Evolutionary conservation across 495 filamentous ascomycete genomes (phyloP), one percentile per base, ranked within the genome.

Genomic region (Talaromyces thailandensis): DNA sequence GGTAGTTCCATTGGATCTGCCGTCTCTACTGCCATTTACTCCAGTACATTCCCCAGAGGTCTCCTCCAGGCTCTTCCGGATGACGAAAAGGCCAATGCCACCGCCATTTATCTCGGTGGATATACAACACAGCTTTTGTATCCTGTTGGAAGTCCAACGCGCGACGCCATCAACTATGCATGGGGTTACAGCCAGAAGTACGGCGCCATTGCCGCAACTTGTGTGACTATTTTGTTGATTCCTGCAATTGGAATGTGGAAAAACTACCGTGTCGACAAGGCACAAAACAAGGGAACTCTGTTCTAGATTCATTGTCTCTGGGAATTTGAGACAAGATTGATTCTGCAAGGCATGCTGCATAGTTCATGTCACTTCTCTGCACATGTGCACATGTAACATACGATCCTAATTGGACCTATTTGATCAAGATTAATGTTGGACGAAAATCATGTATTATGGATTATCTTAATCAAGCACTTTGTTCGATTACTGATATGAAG

Each of bases 1-100:
- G 90, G 90, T 12, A 86, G 87, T 50, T 85, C 84, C 11, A 84
- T 93, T 63, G 90, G 90, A 1, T 69, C 75, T 12, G 81, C 87
- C 4, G 75, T 93, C 9, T 76, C 84, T 2, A 81, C 79, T 0
- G 87, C 89, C 31, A 87, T 94, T 67, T 92, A 88, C 82, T 86
- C 81, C 56, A 80, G 81, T 64, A 76, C 81, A 52, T 88, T 91
- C 70, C 83, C 84, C 32, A 56, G 68, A 1, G 77, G 79, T 8
- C 78, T 93, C 32, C 50, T 58, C 31, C 62, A 62, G 58, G 68
- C 67, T 58, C 68, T 82, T 7, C 73, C 81, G 3, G 71, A 74
- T 14, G 68, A 73, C 2, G 70, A 74, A 26, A 81, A 83, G 67
- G 62, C 69, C 51, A 78, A 81, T 64, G 76, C 74, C n/a, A 77